These are phyloP conservation scores for Aspergillus sparsus DNA, from an alignment of 495 filamentous ascomycete genomes.

Conservation along the genomic window DNA sequence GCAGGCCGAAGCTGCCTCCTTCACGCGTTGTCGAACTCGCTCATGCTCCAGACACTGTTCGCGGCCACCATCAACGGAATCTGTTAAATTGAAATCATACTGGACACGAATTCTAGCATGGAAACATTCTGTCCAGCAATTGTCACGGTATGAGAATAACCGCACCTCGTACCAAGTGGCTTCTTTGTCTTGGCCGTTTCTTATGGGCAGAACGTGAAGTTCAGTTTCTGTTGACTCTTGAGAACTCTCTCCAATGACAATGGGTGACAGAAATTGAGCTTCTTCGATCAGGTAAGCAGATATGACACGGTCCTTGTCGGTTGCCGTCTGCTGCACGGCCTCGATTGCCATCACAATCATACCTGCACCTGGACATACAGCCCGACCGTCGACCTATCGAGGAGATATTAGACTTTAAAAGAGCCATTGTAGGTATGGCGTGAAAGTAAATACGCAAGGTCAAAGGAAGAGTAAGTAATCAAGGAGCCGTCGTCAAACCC, in stretches of 20 bases:
- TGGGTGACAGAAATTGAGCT: conserved; percentile 35
- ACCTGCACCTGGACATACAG: conserved; percentile 34
- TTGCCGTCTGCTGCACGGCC: conserved; percentile 28
- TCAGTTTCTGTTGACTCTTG: conserved; percentile 27
- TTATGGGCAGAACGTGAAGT: conserved; percentile 29
- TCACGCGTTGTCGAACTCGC: neutral
- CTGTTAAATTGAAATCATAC: neutral
- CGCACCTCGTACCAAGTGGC: neutral
- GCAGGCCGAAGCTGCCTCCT: conserved; percentile 8
- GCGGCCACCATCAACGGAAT: neutral
- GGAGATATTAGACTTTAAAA: too few relatives aligned
- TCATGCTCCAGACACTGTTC: neutral
- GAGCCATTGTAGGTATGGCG: too few relatives aligned
- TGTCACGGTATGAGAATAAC: neutral
- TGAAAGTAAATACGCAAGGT: too few relatives aligned
- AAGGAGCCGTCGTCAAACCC: too few relatives aligned
- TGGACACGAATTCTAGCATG: conserved; percentile 32
- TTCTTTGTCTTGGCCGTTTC: conserved; percentile 12
- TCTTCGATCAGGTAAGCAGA: conserved; percentile 35
- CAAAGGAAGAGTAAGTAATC: too few relatives aligned
- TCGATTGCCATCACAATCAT: conserved; percentile 38
- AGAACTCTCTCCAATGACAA: conserved; percentile 30
- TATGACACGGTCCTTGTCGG: conserved; percentile 18
- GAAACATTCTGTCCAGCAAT: conserved; percentile 33
- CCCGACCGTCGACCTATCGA: conserved; percentile 18